Evolutionary conservation across 176 grass and related monocot species (phyloP).

Genomic region (Puya raimondii): DNA sequence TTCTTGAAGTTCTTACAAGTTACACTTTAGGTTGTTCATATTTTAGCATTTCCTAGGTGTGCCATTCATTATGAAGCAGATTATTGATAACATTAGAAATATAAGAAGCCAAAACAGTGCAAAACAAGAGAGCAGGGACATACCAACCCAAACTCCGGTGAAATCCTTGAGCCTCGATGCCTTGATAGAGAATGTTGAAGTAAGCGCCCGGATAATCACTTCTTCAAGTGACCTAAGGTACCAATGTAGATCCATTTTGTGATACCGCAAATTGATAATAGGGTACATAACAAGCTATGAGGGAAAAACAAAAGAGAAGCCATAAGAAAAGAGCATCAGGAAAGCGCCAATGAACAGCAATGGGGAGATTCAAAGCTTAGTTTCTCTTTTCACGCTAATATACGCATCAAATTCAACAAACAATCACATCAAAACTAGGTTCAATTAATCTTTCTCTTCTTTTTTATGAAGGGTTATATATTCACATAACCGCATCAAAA

Average conservation of each 20-base stretch:
- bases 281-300: constrained; percentile 84
- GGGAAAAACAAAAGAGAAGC: not conserved
- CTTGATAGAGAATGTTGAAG: constrained; percentile 58
- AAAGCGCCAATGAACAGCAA: too few species aligned
- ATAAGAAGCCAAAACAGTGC: constrained; percentile 2
- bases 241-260: constrained; percentile 73
- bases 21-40: too few species aligned
- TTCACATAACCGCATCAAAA: too few species aligned
- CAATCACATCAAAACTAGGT: too few species aligned
- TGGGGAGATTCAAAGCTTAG: too few species aligned
- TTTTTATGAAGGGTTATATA: too few species aligned
- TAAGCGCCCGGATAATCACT: constrained; percentile 54
- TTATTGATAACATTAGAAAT: not conserved
- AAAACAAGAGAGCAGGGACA: constrained; percentile 4
- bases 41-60: too few species aligned
- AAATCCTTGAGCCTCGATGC: constrained; percentile 50
- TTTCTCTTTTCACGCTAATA: too few species aligned
- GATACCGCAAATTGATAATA: constrained; percentile 65
- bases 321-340: not conserved
- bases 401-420: too few species aligned
- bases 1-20: too few species aligned
- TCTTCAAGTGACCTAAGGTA: constrained; percentile 82
- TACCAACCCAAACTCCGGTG: constrained; percentile 90
- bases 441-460: too few species aligned
- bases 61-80: too few species aligned